Evolutionary conservation across 345 rosid species (phyloP).

Genomic region (Brassica rapa): DNA sequence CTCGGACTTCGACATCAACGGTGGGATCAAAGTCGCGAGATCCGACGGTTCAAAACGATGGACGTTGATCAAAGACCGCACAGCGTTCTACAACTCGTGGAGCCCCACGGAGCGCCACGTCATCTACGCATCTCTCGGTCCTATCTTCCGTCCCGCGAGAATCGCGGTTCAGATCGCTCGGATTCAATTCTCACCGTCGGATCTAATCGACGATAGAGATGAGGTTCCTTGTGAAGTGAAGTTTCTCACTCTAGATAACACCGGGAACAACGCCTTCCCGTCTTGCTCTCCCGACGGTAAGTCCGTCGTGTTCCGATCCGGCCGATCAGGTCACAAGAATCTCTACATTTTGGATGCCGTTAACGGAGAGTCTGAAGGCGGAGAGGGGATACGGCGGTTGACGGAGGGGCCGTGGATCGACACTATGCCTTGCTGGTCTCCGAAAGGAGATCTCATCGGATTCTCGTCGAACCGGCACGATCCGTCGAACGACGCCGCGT

Average conservation of each 20-base stretch:
- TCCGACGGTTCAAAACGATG: constrained; percentile 81
- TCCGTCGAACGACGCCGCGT: constrained; percentile 40
- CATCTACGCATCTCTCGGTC: constrained; percentile 75
- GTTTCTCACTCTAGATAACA: constrained; percentile 64
- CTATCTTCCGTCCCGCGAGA: constrained; percentile 58
- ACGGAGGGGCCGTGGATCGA: constrained; percentile 83
- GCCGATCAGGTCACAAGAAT: constrained; percentile 73
- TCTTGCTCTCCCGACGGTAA: constrained; percentile 86
- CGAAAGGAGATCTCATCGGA: constrained; percentile 79
- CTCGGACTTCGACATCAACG: constrained; percentile 41
- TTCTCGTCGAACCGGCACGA: constrained; percentile 85
- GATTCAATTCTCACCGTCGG: constrained; percentile 47
- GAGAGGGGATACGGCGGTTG: constrained; percentile 49
- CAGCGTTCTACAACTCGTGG: constrained; percentile 82
- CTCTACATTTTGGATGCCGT: constrained; percentile 61
- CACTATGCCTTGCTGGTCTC: constrained; percentile 91
- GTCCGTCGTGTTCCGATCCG: constrained; percentile 77
- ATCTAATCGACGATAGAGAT: constrained; percentile 44
- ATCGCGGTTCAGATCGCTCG: constrained; percentile 81
- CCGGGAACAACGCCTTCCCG: constrained; percentile 90
- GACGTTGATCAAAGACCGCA: constrained; percentile 63
- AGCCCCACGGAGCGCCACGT: constrained; percentile 72
- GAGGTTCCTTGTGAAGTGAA: constrained; percentile 61
- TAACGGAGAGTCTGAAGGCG: constrained; percentile 60
- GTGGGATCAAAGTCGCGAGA: constrained; percentile 57